Evolutionary conservation across 371 early-diverging fungal species (phyloP).

Genomic region (Mucor irregularis): DNA sequence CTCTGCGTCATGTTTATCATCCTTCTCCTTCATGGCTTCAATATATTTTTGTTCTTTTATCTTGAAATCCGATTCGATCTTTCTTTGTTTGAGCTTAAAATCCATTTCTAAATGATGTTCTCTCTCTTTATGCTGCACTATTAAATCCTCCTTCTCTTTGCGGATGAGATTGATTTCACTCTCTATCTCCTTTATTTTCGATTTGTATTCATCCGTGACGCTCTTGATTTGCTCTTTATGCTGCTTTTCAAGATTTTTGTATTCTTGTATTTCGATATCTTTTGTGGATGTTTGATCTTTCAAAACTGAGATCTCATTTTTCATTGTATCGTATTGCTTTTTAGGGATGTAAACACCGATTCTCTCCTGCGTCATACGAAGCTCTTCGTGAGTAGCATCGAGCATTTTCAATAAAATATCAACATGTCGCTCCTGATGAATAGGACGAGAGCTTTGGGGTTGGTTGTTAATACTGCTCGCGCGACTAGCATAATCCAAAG

Average conservation of each 20-base stretch:
- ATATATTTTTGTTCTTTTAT: not conserved
- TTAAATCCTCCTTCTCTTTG: not conserved
- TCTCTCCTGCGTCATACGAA: slow-evolving; percentile 57
- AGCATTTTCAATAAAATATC: slow-evolving; percentile 81
- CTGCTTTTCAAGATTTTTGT: not conserved
- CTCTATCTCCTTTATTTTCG: not conserved
- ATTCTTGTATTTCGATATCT: not conserved
- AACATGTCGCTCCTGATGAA: slow-evolving; percentile 85
- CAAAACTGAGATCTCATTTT: slow-evolving; percentile 12
- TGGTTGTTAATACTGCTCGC: slow-evolving; percentile 94
- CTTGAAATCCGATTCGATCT: not conserved
- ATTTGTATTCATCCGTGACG: too few species aligned
- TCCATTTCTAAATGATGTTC: not conserved
- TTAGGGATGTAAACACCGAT: slow-evolving; percentile 73
- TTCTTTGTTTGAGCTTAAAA: not conserved
- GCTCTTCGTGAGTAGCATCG: slow-evolving; percentile 60
- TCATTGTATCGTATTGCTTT: slow-evolving; percentile 53
- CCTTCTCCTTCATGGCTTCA: too few species aligned
- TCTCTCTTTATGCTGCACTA: not conserved
- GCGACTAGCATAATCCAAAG: slow-evolving; percentile 93
- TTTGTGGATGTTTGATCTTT: not conserved
- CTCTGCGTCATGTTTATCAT: not conserved
- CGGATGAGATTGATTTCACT: not conserved
- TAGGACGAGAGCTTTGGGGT: slow-evolving; percentile 82
- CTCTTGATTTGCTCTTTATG: not conserved